phyloP scores from a whole-genome alignment of 1,139 yeast species.

The Pichia sp. region DNA sequence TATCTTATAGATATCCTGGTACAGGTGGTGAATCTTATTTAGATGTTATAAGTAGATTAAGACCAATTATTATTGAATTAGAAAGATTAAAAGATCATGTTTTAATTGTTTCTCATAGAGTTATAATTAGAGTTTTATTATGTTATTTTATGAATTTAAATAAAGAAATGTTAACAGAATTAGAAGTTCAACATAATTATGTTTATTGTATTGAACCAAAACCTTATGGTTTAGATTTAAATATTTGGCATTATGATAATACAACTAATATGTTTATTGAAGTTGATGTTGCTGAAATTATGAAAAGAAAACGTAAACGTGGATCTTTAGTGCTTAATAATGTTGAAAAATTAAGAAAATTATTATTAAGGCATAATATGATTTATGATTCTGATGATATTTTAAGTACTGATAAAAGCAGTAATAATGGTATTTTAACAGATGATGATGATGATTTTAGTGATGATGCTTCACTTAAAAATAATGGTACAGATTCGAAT shows the following conservation, averaged over 20 bases:
- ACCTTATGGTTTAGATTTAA: conserved; percentile 32
- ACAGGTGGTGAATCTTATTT: conserved; percentile 31
- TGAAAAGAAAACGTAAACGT: conserved; percentile 28
- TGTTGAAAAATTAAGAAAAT: conserved; percentile 16
- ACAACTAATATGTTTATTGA: conserved; percentile 29
- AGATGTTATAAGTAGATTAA: conserved; percentile 29
- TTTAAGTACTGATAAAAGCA: conserved; percentile 40
- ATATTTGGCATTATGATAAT: conserved; percentile 31
- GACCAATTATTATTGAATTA: conserved; percentile 31
- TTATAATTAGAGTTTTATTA: conserved; percentile 29
- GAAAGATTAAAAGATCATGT: conserved; percentile 31
- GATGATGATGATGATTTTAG: background rate
- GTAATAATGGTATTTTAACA: conserved; percentile 20
- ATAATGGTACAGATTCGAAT: conserved; percentile 12
- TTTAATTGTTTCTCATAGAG: conserved; percentile 30
- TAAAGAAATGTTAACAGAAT: conserved; percentile 31
- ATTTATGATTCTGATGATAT: conserved; percentile 45
- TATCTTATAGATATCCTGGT: conserved; percentile 30
- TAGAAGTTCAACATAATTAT: conserved; percentile 30
- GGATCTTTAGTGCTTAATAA: conserved; percentile 18
- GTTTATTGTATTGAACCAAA: conserved; percentile 33
- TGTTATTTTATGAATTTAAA: conserved; percentile 32
- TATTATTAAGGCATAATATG: conserved; percentile 15
- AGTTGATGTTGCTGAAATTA: conserved; percentile 31
- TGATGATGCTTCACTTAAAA: conserved; percentile 15